These are phyloP conservation scores for Coemansia sp. DNA, from an alignment of 192 early-diverging fungal genomes.

Conservation along the genomic window DNA sequence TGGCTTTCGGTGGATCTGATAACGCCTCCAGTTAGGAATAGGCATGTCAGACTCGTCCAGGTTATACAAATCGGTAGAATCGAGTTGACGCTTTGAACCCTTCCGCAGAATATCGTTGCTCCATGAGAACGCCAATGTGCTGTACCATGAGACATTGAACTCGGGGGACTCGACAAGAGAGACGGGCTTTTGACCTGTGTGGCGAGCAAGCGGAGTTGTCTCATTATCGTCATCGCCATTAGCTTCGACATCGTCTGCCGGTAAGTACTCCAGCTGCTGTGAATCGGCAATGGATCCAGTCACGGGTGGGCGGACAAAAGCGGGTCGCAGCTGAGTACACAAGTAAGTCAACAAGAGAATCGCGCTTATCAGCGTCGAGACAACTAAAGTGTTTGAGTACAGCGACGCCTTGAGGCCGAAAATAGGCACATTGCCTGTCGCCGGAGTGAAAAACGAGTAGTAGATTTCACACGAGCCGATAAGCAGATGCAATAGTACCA, in stretches of 20 bases:
- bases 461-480: conserved; percentile 22
- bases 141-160: conserved; percentile 25
- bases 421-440: conserved; percentile 15
- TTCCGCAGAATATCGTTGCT: conserved; percentile 61
- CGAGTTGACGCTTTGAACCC: conserved; percentile 58
- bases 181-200: conserved; percentile 9
- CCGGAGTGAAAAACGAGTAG: conserved; percentile 31
- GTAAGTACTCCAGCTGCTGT: background rate
- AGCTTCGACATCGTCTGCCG: background rate
- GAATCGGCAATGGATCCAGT: background rate
- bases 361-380: background rate
- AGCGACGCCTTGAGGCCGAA: conserved; percentile 18
- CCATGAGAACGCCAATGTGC: conserved; percentile 60
- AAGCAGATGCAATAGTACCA: conserved; percentile 11
- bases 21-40: conserved; percentile 36
- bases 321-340: conserved; percentile 25
- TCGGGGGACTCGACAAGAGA: conserved; percentile 44
- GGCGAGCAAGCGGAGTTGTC: conserved; percentile 27
- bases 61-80: conserved; percentile 61
- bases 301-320: conserved; percentile 15
- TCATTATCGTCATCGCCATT: background rate
- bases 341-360: conserved; percentile 4
- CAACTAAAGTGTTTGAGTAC: conserved; percentile 17
- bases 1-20: conserved; percentile 19
- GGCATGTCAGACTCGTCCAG: conserved; percentile 59